phyloP scores from a whole-genome alignment of 106 monocot species.

The Dendrobium officinale region DNA sequence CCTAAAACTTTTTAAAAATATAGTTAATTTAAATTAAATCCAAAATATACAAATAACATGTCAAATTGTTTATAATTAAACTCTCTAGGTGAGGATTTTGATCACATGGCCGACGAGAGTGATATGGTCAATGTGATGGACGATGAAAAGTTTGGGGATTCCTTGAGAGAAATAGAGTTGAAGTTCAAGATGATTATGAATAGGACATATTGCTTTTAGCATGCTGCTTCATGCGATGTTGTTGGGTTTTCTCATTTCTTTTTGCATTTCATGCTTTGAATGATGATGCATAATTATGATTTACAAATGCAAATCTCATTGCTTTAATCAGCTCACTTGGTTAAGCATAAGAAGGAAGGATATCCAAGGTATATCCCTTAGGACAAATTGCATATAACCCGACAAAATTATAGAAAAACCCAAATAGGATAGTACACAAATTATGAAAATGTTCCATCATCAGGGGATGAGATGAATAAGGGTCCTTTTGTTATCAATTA shows the following conservation, averaged over 20 bases:
- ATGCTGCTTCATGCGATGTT: too few species aligned
- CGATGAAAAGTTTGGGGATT: slow-evolving; percentile 13
- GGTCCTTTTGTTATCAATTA: slow-evolving; percentile 6
- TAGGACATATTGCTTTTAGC: slow-evolving; percentile 9
- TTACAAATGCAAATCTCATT: background rate
- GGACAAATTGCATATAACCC: slow-evolving; percentile 31
- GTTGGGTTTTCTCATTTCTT: background rate
- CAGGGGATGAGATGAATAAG: slow-evolving; percentile 35
- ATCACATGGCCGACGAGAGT: slow-evolving; percentile 10
- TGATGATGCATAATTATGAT: background rate
- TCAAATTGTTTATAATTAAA: too few species aligned
- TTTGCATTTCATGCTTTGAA: background rate
- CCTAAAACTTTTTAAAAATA: too few species aligned
- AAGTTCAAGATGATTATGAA: slow-evolving; percentile 25
- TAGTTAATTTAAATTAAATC: too few species aligned
- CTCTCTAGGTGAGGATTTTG: slow-evolving; percentile 10
- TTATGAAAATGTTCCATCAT: slow-evolving; percentile 48
- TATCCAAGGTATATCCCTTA: slow-evolving; percentile 17
- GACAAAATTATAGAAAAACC: slow-evolving; percentile 40
- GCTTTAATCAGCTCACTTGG: slow-evolving; percentile 18
- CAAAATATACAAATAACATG: too few species aligned
- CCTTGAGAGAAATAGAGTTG: slow-evolving; percentile 16
- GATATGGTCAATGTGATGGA: slow-evolving; percentile 16
- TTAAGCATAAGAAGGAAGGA: slow-evolving; percentile 19
- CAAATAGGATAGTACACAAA: slow-evolving; percentile 49